Evolutionary conservation across 192 early-diverging fungal species (phyloP).

Genomic region (Anaeromyces robustus): DNA sequence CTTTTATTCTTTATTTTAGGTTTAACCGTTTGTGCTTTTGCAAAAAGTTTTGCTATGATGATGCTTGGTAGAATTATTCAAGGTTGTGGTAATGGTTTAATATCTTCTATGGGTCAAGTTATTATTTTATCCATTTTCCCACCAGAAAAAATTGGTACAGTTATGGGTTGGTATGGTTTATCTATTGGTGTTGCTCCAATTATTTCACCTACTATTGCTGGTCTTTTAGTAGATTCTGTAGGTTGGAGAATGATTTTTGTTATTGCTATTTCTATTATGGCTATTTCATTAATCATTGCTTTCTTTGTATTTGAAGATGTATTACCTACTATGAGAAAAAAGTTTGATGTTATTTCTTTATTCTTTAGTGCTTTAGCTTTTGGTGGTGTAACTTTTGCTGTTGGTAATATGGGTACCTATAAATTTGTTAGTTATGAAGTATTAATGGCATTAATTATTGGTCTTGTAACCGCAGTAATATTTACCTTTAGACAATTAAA

Average conservation of each 20-base stretch:
- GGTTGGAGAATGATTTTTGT: neutral
- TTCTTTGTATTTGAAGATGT: neutral
- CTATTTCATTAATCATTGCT: neutral
- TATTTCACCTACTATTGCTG: neutral
- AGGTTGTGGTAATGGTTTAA: neutral
- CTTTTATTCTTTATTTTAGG: neutral
- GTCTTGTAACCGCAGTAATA: neutral
- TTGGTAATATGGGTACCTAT: neutral
- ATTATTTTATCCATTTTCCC: neutral
- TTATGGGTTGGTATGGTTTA: neutral
- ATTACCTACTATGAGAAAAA: neutral
- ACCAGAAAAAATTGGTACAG: neutral
- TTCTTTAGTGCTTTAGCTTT: neutral
- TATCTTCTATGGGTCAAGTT: neutral
- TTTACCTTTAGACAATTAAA: neutral
- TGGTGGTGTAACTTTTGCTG: neutral
- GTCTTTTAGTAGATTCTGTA: neutral
- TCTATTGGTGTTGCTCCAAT: neutral
- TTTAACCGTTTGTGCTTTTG: neutral
- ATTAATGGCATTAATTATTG: neutral
- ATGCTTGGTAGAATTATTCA: neutral
- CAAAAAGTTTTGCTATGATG: neutral
- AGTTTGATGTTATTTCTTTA: neutral
- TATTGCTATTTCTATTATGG: neutral
- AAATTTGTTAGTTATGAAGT: neutral